These are phyloP conservation scores for Ceratorhiza oryzae-sativae DNA, from an alignment of 1,284 basidiomycete species.

Conservation along the genomic window DNA sequence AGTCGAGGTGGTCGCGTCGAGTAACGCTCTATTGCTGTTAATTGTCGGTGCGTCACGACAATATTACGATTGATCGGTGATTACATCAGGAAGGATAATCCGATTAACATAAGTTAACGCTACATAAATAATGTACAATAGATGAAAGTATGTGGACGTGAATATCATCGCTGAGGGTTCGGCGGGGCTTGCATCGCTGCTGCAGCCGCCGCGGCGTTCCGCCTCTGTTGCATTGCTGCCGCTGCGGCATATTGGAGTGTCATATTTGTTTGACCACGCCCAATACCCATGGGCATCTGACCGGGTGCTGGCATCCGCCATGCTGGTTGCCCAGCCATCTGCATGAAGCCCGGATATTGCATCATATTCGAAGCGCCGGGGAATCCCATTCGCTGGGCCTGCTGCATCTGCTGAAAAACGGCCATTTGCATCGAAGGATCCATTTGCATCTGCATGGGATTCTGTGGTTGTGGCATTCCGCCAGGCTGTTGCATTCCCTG, in stretches of 20 bases:
- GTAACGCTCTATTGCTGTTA: background rate
- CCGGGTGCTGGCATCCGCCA: constrained; percentile 25
- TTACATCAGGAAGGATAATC: constrained; percentile 11
- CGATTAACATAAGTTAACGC: constrained; percentile 6
- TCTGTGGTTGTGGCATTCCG: constrained; percentile 18
- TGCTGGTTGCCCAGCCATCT: constrained; percentile 20
- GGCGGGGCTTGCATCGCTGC: constrained; percentile 32
- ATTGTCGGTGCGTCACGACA: background rate
- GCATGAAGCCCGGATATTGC: constrained; percentile 28
- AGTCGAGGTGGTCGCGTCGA: background rate
- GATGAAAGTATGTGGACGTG: too few species aligned
- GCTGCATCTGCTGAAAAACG: constrained; percentile 19
- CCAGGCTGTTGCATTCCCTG: constrained; percentile 1
- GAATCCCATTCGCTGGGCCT: constrained; percentile 14
- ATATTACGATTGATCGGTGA: background rate
- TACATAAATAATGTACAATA: constrained; percentile 7
- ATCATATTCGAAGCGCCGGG: constrained; percentile 21
- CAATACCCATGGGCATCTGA: constrained; percentile 28
- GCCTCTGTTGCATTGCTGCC: constrained; percentile 1
- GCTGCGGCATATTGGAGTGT: background rate
- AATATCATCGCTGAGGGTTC: constrained; percentile 23
- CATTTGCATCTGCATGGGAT: constrained; percentile 11
- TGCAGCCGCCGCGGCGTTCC: constrained; percentile 6
- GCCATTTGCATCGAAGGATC: constrained; percentile 24
- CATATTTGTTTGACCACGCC: constrained; percentile 9